phyloP scores from a whole-genome alignment of 1,284 basidiomycete genomes.

The Tilletia indica region DNA sequence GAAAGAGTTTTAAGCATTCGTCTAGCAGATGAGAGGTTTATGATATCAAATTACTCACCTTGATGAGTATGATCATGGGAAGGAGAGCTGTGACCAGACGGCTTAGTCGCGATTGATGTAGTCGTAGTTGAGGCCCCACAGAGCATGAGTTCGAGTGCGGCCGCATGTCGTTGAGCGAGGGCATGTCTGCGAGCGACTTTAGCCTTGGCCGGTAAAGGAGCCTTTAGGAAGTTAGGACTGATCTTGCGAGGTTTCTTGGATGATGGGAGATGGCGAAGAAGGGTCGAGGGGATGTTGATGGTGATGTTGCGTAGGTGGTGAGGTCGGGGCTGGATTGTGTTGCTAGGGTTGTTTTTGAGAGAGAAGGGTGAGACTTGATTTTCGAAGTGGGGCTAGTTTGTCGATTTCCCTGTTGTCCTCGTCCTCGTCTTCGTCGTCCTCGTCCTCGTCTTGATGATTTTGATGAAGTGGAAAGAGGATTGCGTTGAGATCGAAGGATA shows the following conservation, averaged over 20 bases:
- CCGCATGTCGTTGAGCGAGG: slow-evolving; percentile 2
- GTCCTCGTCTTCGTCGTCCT: neutral
- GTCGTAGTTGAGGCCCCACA: neutral
- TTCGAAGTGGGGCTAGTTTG: neutral
- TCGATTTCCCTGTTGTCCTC: neutral
- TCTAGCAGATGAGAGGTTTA: too few species aligned
- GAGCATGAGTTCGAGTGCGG: slow-evolving; percentile 17
- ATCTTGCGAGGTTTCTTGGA: neutral
- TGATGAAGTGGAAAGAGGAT: neutral
- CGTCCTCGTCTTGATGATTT: neutral
- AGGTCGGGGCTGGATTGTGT: slow-evolving; percentile 3
- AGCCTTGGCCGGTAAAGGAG: neutral
- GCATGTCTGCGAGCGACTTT: slow-evolving; percentile 4
- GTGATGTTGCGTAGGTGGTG: neutral
- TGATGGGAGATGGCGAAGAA: too few species aligned
- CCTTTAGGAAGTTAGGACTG: neutral
- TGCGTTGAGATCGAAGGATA: slow-evolving; percentile 15
- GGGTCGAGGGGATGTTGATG: neutral
- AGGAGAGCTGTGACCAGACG: too few species aligned
- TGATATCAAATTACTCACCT: too few species aligned
- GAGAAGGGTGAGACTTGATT: neutral
- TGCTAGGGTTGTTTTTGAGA: neutral
- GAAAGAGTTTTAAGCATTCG: too few species aligned
- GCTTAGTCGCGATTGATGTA: too few species aligned
- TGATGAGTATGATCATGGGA: too few species aligned